Evolutionary conservation across 1,139 yeast species (phyloP).

Genomic region (Kodamaea plutei): DNA sequence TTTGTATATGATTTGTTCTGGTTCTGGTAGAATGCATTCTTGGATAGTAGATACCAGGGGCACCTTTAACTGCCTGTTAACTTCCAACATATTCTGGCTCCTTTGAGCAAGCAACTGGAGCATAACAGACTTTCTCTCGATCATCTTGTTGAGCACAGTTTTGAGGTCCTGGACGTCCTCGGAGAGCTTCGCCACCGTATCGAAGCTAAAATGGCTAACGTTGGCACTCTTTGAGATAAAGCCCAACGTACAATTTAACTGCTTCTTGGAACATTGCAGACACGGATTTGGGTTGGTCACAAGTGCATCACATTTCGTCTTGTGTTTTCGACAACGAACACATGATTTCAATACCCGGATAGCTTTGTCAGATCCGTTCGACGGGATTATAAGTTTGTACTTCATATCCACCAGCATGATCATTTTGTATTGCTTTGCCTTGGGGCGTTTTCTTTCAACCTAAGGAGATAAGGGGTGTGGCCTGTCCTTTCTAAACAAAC

Average conservation of each 20-base stretch:
- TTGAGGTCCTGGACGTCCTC: slow-evolving; percentile 27
- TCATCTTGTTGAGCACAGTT: slow-evolving; percentile 22
- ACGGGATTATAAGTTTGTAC: slow-evolving; percentile 19
- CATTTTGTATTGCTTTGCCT: slow-evolving; percentile 20
- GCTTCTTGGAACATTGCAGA: slow-evolving; percentile 51
- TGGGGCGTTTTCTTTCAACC: slow-evolving; percentile 4
- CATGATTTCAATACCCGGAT: slow-evolving; percentile 48
- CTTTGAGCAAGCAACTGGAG: no score
- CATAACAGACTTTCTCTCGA: slow-evolving; percentile 24
- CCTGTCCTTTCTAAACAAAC: no score
- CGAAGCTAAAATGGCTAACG: slow-evolving; percentile 10
- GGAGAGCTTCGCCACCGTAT: slow-evolving; percentile 30
- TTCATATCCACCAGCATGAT: slow-evolving; percentile 18
- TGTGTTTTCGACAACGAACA: slow-evolving; percentile 59
- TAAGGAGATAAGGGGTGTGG: no score
- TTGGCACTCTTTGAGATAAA: slow-evolving; percentile 27
- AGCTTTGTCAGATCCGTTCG: slow-evolving; percentile 1
- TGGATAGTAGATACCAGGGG: slow-evolving; percentile 24
- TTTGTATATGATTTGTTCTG: slow-evolving; percentile 1
- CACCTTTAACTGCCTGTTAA: slow-evolving; percentile 4
- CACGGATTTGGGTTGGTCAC: slow-evolving; percentile 53
- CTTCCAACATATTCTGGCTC: no score
- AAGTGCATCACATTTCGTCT: slow-evolving; percentile 60
- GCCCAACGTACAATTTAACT: slow-evolving; percentile 49
- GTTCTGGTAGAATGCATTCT: slow-evolving; percentile 24